phyloP scores from a whole-genome alignment of 129 eudicot genomes.

The Logfia minima region DNA sequence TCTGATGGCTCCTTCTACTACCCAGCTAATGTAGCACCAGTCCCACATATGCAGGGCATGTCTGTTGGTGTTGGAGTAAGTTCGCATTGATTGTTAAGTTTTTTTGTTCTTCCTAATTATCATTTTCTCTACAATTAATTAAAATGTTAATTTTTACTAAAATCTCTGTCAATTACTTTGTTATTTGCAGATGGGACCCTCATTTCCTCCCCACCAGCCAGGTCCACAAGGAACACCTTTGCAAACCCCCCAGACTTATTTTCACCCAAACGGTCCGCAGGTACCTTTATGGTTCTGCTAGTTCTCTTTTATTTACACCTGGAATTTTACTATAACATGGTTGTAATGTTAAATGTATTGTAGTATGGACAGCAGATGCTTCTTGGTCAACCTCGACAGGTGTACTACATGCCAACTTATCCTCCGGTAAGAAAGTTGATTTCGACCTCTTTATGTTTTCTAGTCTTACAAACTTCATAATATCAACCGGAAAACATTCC shows the following conservation, averaged over 20 bases:
- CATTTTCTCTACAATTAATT: background rate
- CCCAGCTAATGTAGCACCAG: constrained; percentile 51
- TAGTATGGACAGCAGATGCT: constrained; percentile 95
- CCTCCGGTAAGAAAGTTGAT: constrained; percentile 49
- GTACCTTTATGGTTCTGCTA: constrained; percentile 30
- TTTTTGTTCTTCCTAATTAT: background rate
- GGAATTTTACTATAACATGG: background rate
- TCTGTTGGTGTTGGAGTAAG: constrained; percentile 81
- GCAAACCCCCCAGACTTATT: constrained; percentile 68
- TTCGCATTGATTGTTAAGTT: background rate
- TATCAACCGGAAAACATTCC: no score
- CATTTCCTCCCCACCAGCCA: constrained; percentile 65
- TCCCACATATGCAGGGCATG: constrained; percentile 71
- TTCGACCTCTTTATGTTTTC: no score
- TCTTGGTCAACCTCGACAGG: constrained; percentile 73
- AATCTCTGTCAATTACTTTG: no score
- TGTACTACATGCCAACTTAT: constrained; percentile 79
- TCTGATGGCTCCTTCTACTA: constrained; percentile 76
- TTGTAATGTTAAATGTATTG: background rate
- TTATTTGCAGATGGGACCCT: constrained; percentile 56
- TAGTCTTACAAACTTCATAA: no score
- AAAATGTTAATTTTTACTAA: background rate
- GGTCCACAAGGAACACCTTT: constrained; percentile 58
- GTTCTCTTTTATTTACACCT: background rate
- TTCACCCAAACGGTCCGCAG: constrained; percentile 76